Percentiles rank a stretch among this genome's conserved stretches.
phyloP scores from a whole-genome alignment of 176 grass and related monocot genomes.

The Chloris gayana region DNA sequence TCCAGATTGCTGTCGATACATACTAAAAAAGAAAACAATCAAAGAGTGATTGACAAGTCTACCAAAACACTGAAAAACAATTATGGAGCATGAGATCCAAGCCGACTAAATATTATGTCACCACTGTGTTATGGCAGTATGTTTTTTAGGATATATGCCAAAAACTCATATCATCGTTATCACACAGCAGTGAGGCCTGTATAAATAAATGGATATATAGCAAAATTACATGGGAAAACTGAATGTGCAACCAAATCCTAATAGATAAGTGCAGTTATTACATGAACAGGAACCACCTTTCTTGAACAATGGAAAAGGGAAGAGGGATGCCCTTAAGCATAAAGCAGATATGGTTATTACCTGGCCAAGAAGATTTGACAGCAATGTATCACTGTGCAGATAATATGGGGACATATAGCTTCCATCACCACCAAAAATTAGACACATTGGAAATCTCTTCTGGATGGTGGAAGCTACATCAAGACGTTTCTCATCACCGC shows the following conservation, averaged over 20 bases:
- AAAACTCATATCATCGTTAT: background rate
- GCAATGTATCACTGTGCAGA: slow-evolving; percentile 84
- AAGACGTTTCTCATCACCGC: slow-evolving; percentile 93
- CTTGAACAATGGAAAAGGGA: background rate
- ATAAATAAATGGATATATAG: background rate
- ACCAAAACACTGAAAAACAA: background rate
- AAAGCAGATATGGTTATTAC: slow-evolving; percentile 41
- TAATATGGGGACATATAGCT: slow-evolving; percentile 98
- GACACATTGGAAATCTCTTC: slow-evolving; percentile 95
- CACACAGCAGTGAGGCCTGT: background rate
- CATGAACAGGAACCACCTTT: background rate
- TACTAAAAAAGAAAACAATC: slow-evolving; percentile 60
- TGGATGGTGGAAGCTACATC: slow-evolving; percentile 79
- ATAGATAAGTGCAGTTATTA: background rate
- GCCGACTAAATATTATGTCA: background rate
- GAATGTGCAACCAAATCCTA: background rate
- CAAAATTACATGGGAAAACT: background rate
- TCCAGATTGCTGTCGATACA: slow-evolving; percentile 91
- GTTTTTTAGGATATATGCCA: background rate
- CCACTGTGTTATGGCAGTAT: background rate
- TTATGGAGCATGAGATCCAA: slow-evolving; percentile 5
- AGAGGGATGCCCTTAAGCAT: background rate
- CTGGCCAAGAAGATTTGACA: slow-evolving; percentile 97
- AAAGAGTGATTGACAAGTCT: slow-evolving; percentile 23
- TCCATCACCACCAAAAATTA: slow-evolving; percentile 97